A percentile compares a stretch with the other conserved stretches of the same genome.
Conservation (phyloP, 768 basidiomycete genomes). For the Tubosaeta brunneosetosa region DNA sequence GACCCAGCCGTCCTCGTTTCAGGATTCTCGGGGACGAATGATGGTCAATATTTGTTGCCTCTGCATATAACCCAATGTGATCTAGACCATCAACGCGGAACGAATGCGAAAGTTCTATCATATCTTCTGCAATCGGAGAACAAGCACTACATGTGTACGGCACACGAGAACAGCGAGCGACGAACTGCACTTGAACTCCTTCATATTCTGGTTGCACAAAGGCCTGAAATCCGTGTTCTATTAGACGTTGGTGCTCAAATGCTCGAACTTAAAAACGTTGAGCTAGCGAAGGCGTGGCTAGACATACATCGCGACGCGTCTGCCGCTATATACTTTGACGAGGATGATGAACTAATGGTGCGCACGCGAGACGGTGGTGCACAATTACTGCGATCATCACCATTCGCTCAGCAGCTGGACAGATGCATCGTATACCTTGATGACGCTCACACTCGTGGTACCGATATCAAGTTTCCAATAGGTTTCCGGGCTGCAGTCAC, state of each 20-base stretch:
- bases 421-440: slow-evolving; percentile 14
- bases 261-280: slow-evolving; percentile 40
- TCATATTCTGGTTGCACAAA: slow-evolving; percentile 26
- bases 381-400: slow-evolving; percentile 36
- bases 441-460: slow-evolving; percentile 16
- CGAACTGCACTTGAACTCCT: slow-evolving; percentile 25
- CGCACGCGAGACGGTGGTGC: slow-evolving; percentile 32
- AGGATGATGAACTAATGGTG: slow-evolving; percentile 18
- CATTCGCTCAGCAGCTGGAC: slow-evolving; percentile 2
- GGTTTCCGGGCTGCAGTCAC: slow-evolving; percentile 14
- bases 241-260: slow-evolving; percentile 54
- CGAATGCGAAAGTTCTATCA: slow-evolving; percentile 11
- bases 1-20: too few relatives aligned
- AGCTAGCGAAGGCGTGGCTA: slow-evolving; percentile 40
- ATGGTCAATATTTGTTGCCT: slow-evolving; percentile 33
- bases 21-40: slow-evolving; percentile 37
- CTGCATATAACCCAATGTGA: slow-evolving; percentile 24
- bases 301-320: slow-evolving; percentile 2
- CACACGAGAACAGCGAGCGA: background rate
- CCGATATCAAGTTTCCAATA: slow-evolving; percentile 13
- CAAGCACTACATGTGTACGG: slow-evolving; percentile 4
- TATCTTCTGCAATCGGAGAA: slow-evolving; percentile 22
- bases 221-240: slow-evolving; percentile 37
- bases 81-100: slow-evolving; percentile 11
- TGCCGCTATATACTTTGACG: slow-evolving; percentile 25